A percentile compares a stretch with the other conserved stretches of the same genome.
These are phyloP conservation scores for Elongisporangium undulatum DNA, from an alignment of 352 stramenopile genomes.

Conservation along the genomic window DNA sequence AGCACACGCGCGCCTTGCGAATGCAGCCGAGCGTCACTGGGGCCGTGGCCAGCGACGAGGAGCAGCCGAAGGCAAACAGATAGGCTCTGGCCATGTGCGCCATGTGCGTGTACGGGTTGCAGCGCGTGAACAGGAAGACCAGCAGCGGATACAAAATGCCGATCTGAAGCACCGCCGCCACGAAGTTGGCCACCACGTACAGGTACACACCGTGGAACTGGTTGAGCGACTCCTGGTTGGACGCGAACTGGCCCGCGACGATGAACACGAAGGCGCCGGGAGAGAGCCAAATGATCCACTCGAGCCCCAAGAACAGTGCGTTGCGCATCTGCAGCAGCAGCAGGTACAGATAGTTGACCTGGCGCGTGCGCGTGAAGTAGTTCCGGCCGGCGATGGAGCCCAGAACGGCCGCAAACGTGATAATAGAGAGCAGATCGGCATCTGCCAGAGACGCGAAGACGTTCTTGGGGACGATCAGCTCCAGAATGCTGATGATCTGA, in stretches of 20 bases:
- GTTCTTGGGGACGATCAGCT: conserved; percentile 60
- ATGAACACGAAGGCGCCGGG: conserved; percentile 61
- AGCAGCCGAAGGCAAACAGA: conserved; percentile 56
- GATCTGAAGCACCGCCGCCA: conserved; percentile 30
- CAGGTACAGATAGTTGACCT: conserved; percentile 63
- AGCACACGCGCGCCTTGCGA: conserved; percentile 55
- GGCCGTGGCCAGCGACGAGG: conserved; percentile 62
- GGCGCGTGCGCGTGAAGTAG: conserved; percentile 54
- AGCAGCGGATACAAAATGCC: conserved; percentile 53
- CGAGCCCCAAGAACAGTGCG: conserved; percentile 61
- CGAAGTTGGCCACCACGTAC: conserved; percentile 39
- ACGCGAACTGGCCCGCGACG: conserved; percentile 51
- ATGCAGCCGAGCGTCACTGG: conserved; percentile 62
- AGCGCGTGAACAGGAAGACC: conserved; percentile 56
- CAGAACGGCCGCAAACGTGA: conserved; percentile 67
- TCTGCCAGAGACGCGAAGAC: conserved; percentile 47
- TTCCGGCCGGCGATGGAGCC: conserved; percentile 47
- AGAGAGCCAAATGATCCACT: conserved; percentile 65
- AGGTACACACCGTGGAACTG: conserved; percentile 46
- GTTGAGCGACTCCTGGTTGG: conserved; percentile 31
- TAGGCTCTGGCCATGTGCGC: conserved; percentile 56
- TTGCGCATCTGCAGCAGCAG: conserved; percentile 62
- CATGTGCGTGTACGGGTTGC: conserved; percentile 73
- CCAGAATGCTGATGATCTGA: conserved; percentile 52
- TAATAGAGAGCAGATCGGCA: conserved; percentile 49